phyloP scores from a whole-genome alignment of 1,284 basidiomycete species.

The Schizophyllum commune region DNA sequence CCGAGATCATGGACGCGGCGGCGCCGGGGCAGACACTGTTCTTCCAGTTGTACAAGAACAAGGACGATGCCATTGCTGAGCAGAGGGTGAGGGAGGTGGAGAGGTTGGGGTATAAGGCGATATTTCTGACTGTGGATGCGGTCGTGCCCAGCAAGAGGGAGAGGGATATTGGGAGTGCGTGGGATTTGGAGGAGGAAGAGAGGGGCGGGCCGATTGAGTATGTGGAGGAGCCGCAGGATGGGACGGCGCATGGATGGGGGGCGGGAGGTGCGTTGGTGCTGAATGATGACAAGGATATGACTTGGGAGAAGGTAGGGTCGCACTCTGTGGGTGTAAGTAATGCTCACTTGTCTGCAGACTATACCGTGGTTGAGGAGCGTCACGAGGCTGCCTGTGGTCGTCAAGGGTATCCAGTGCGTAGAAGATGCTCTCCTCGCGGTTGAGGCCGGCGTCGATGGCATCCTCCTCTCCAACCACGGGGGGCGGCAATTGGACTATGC shows the following conservation, averaged over 20 bases:
- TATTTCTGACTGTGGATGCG: slow-evolving; percentile 90
- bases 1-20: slow-evolving; percentile 59
- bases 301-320: slow-evolving; percentile 51
- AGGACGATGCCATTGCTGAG: slow-evolving; percentile 60
- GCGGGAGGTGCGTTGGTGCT: slow-evolving; percentile 58
- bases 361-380: slow-evolving; percentile 73
- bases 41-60: slow-evolving; percentile 86
- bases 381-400: slow-evolving; percentile 74
- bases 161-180: slow-evolving; percentile 61
- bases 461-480: slow-evolving; percentile 89
- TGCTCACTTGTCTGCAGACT: slow-evolving; percentile 33
- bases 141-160: slow-evolving; percentile 83
- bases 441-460: slow-evolving; percentile 82
- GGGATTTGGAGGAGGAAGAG: slow-evolving; percentile 56
- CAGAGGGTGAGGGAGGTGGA: slow-evolving; percentile 70
- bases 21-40: slow-evolving; percentile 64
- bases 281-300: slow-evolving; percentile 65
- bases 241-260: slow-evolving; percentile 36
- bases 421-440: slow-evolving; percentile 84
- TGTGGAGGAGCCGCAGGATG: slow-evolving; percentile 26
- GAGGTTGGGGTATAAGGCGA: slow-evolving; percentile 70
- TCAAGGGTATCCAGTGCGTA: slow-evolving; percentile 82
- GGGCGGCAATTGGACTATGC: slow-evolving; percentile 80
- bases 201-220: slow-evolving; percentile 28
- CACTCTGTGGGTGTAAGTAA: background rate